Conservation (phyloP, 345 rosid genomes). For the Dipteronia dyeriana region DNA sequence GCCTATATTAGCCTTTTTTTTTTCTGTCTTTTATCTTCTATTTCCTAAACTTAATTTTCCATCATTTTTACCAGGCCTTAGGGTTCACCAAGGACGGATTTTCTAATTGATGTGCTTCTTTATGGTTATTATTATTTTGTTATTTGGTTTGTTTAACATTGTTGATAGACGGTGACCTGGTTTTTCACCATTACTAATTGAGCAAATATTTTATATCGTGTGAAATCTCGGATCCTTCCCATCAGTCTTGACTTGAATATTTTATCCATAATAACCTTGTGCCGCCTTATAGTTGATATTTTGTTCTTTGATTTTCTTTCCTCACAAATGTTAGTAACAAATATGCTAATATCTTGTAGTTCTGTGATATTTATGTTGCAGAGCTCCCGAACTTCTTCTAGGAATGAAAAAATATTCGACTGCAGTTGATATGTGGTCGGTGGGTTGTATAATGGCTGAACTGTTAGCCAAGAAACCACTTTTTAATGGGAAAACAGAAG, state of each 20-base stretch:
- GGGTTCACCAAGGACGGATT: background rate
- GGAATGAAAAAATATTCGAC: constrained; percentile 82
- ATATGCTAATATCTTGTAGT: constrained; percentile 13
- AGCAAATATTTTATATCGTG: background rate
- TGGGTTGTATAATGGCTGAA: constrained; percentile 95
- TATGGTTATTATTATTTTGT: too few relatives aligned
- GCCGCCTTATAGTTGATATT: background rate
- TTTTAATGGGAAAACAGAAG: constrained; percentile 68
- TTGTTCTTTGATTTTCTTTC: background rate
- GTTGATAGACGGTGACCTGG: background rate
- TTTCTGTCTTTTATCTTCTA: background rate
- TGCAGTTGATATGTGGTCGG: constrained; percentile 95
- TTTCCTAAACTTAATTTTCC: background rate
- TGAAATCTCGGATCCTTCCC: background rate
- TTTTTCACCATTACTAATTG: background rate
- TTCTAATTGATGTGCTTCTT: background rate
- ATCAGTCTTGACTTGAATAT: background rate
- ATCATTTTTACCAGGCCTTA: background rate
- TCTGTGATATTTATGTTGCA: constrained; percentile 30
- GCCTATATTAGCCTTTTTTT: background rate
- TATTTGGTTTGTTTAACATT: background rate
- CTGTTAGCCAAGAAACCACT: constrained; percentile 68
- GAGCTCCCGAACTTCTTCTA: constrained; percentile 84
- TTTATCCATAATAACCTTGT: too few relatives aligned
- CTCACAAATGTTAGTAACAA: background rate